A percentile compares a stretch with the other conserved stretches of the same genome.
phyloP scores from a whole-genome alignment of 148 eudicot genomes.

The Silene latifolia region DNA sequence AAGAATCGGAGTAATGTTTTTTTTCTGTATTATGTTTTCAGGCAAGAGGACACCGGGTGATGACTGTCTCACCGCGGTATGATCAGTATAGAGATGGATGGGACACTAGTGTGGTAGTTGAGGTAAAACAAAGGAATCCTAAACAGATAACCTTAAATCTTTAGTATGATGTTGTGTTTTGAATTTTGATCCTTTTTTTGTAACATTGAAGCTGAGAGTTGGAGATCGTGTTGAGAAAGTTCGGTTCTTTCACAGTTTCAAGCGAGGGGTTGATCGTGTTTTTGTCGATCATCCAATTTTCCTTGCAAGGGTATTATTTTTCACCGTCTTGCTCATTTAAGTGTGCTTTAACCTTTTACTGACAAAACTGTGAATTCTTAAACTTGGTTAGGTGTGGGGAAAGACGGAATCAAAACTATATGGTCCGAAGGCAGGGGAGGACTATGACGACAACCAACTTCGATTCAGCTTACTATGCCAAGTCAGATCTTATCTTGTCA shows the following conservation, averaged over 20 bases:
- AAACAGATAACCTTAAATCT: background rate
- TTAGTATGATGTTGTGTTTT: background rate
- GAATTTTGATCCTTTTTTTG: background rate
- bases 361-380: background rate
- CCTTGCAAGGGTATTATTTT: conserved; percentile 50
- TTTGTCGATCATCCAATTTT: conserved; percentile 79
- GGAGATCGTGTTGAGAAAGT: conserved; percentile 60
- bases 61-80: conserved; percentile 80
- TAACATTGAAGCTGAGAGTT: conserved; percentile 44
- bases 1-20: background rate
- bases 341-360: background rate
- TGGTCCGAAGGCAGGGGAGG: conserved; percentile 75
- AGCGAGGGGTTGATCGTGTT: conserved; percentile 83
- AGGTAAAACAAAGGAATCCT: conserved; percentile 36
- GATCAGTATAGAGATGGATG: conserved; percentile 93
- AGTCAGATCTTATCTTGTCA: conserved; percentile 25
- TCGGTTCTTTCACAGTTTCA: conserved; percentile 69
- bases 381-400: conserved; percentile 68
- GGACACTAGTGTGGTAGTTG: conserved; percentile 59
- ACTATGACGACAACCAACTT: conserved; percentile 76
- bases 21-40: conserved; percentile 13
- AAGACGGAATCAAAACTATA: conserved; percentile 79
- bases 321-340: no score
- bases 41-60: conserved; percentile 83
- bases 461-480: conserved; percentile 74